Evolutionary conservation across 2,329 filamentous ascomycete genomes (phyloP).

Genomic region (Paraphaeosphaeria sporulosa): DNA sequence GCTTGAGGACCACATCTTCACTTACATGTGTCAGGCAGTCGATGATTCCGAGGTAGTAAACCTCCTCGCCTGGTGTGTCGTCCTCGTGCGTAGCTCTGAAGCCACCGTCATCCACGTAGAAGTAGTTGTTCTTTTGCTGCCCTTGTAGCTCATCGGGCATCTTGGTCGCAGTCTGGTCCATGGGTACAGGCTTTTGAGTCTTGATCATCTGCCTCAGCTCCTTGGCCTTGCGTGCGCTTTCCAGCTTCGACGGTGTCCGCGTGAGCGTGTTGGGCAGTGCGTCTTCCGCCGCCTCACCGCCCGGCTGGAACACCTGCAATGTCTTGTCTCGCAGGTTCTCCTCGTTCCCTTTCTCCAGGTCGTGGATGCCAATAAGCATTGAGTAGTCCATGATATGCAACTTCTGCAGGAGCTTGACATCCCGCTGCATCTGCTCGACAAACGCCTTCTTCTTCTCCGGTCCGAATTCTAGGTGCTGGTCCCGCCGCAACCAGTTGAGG

Average conservation of each 20-base stretch:
- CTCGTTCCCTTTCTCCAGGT: conserved; percentile 87
- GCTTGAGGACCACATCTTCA: conserved; percentile 27
- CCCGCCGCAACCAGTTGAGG: conserved; percentile 90
- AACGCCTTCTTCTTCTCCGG: conserved; percentile 88
- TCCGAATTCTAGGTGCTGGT: conserved; percentile 86
- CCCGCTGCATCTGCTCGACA: conserved; percentile 84
- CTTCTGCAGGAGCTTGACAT: conserved; percentile 85
- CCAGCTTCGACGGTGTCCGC: conserved; percentile 91
- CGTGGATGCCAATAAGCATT: conserved; percentile 91
- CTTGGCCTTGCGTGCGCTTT: conserved; percentile 87
- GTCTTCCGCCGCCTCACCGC: conserved; percentile 65
- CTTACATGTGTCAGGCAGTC: conserved; percentile 96
- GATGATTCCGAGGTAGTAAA: conserved; percentile 98
- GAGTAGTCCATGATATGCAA: conserved; percentile 99
- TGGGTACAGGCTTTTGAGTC: conserved; percentile 89
- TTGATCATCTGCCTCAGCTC: conserved; percentile 93
- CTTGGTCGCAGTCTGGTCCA: conserved; percentile 80
- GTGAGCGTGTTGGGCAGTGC: conserved; percentile 72
- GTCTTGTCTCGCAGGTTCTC: conserved; percentile 92
- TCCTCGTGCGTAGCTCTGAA: conserved; percentile 93
- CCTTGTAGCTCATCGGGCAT: conserved; percentile 88
- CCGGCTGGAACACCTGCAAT: conserved; percentile 91
- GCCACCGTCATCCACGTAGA: conserved; percentile 93
- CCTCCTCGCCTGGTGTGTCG: conserved; percentile 82
- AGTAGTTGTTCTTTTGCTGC: conserved; percentile 75